phyloP scores from a whole-genome alignment of 306 rosid species.

The Pyrus pyrifolia region DNA sequence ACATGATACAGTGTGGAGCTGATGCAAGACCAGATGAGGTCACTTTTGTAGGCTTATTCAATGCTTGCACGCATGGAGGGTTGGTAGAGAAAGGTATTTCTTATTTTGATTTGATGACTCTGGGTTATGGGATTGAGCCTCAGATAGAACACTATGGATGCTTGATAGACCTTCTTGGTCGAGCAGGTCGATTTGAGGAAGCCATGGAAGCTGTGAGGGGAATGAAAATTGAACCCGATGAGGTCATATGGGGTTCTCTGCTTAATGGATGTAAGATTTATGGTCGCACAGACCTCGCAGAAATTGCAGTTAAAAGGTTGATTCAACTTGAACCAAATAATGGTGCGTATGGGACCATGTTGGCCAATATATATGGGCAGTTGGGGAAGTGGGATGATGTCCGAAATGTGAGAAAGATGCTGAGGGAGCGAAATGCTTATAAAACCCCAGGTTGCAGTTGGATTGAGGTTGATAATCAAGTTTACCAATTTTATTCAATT shows the following conservation, averaged over 20 bases:
- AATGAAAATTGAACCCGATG: constrained; percentile 73
- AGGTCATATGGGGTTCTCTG: constrained; percentile 85
- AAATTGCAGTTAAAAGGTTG: constrained; percentile 50
- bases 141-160: constrained; percentile 69
- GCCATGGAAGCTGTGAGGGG: constrained; percentile 53
- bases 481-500: constrained; percentile 55
- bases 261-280: constrained; percentile 67
- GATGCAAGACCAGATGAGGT: constrained; percentile 49
- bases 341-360: constrained; percentile 56
- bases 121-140: constrained; percentile 43
- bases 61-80: constrained; percentile 83
- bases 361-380: constrained; percentile 60
- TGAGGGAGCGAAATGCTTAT: constrained; percentile 46
- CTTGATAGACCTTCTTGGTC: constrained; percentile 73
- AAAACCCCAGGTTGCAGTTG: constrained; percentile 82
- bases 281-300: constrained; percentile 61
- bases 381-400: constrained; percentile 75
- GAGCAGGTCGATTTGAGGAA: constrained; percentile 69
- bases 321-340: constrained; percentile 59
- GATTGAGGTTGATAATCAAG: constrained; percentile 62
- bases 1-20: constrained; percentile 33
- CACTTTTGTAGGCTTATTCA: constrained; percentile 66
- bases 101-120: constrained; percentile 53
- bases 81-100: constrained; percentile 54
- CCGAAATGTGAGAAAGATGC: constrained; percentile 39